Evolutionary conservation across 305 asterid species (phyloP), one percentile per base, ranked within the genome.

Genomic region (Caryopteris hybrid): DNA sequence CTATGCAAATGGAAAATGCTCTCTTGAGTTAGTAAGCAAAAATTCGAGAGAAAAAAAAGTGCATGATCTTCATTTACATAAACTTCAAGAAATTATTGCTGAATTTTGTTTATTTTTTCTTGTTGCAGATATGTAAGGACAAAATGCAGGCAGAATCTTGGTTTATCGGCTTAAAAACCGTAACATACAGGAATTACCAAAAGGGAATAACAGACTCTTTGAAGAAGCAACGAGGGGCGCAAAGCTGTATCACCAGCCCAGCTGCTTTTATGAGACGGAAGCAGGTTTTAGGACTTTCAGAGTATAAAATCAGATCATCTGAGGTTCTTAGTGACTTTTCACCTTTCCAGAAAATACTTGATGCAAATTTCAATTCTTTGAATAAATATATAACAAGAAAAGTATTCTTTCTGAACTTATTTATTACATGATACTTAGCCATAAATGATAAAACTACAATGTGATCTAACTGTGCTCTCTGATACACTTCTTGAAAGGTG

Each of bases 121-220:
- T 17, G 61, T 23, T 51, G 23, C 59, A 70, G 75, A 70, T 70
- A 25, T 70, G 63, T 9, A 70, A 70, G 75, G 75, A 70, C 41
- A 66, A 61, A 27, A 14, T 8, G 63, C 63, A 70, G 66, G 69
- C 75, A 0, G 75, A 70, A 57, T 70, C 39, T 27, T 70, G 75
- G 75, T 70, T 61, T 14, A 27, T 61, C 3, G 75, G 75, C 33
- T 61, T 70, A 20, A 5, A 22, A 17, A 56, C 75, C 10, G 51
- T 70, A 25, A 39, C 61, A 38, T 70, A 62, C 6, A 13, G 48
- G 20, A 70, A 70, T 38, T 17, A 38, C 46, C 23, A 55, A 22
- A 50, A 61, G 17, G 57, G 56, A 8, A n/a, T 11, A 5, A 7
- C 13, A 11, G 33, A 22, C 23, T 43, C 73, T 17, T 21, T 46